Percentiles rank a stretch among this genome's conserved stretches.
phyloP scores from a whole-genome alignment of 2,329 filamentous ascomycete species.

The Fusarium brevicatenulatum region DNA sequence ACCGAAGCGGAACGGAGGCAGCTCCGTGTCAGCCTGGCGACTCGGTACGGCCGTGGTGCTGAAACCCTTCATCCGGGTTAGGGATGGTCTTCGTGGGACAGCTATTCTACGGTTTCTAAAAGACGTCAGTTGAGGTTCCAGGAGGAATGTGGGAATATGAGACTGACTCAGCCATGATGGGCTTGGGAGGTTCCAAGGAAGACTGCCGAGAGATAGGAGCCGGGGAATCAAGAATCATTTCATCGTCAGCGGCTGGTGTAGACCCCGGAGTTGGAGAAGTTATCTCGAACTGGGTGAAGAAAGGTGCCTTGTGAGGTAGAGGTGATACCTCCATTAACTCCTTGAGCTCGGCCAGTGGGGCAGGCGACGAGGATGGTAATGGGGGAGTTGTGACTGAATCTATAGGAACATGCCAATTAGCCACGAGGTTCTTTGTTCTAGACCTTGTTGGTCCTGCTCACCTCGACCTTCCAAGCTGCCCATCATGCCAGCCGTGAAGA shows the following conservation, averaged over 20 bases:
- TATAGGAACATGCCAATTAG: conserved; percentile 50
- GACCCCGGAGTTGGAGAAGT: conserved; percentile 76
- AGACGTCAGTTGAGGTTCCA: conserved; percentile 38
- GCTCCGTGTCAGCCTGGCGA: conserved; percentile 71
- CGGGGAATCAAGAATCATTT: conserved; percentile 68
- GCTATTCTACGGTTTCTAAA: conserved; percentile 70
- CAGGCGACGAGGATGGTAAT: conserved; percentile 83
- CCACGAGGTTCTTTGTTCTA: not conserved
- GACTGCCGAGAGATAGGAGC: conserved; percentile 58
- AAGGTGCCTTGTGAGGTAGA: conserved; percentile 85
- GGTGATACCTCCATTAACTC: conserved; percentile 96
- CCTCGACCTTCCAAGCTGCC: conserved; percentile 50
- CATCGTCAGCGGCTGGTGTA: conserved; percentile 57
- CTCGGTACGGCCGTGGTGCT: conserved; percentile 73
- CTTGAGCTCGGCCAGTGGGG: conserved; percentile 79
- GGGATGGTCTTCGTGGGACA: conserved; percentile 76
- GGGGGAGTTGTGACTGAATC: conserved; percentile 87
- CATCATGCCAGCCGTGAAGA: conserved; percentile 54
- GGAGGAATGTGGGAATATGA: conserved; percentile 30
- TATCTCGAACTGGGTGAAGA: conserved; percentile 71
- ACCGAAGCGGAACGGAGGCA: conserved; percentile 81
- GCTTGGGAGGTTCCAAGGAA: conserved; percentile 61
- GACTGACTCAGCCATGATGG: conserved; percentile 64
- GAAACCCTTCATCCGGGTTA: conserved; percentile 79
- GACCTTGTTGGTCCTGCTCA: conserved; percentile 36